Evolutionary conservation across 768 basidiomycete species (phyloP), one percentile per base, ranked within the genome.

Genomic region (Podaxis sp.): DNA sequence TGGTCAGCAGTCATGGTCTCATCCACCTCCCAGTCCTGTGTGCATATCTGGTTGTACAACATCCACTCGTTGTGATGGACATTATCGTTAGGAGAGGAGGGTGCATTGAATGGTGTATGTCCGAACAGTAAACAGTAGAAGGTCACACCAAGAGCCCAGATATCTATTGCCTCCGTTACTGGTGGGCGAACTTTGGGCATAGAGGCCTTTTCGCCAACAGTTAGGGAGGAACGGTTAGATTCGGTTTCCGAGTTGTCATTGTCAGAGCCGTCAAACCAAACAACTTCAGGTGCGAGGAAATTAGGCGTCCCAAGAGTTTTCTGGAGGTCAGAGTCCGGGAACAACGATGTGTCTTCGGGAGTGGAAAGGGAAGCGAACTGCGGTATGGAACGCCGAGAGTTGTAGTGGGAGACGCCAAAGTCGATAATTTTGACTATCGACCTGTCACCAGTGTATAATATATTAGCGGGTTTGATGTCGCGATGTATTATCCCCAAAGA

Each of bases 391-490:
- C 57, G 57, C 49, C 39, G 57, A 26, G 53, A 33, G 42, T 67
- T 70, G 63, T 73, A 75, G 59, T 79, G 75, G 38, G 79, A 77
- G 48, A 80, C 75, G 9, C 95, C 95, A 72, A 95, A 96, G 74
- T 96, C 94, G 30, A 89, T 94, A 53, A 96, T 92, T 78, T 96
- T 96, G 66, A 96, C 83, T 67, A 90, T 87, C 33, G 71, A 71
- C 40, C 77, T 76, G 64, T 79, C 72, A 49, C 65, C 67, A 6
- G 75, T 73, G 68, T 95, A 88, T 15, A 95, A 76, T 33, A 96
- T 82, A 72, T 95, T 95, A 75, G 92, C 89, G 8, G 94, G 94
- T 73, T 96, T 95, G 70, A 96, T 85, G 71, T 96, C 94, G 30
- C 94, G 88, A 74, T 95, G 93, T 57, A 92, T 89, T 73, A 96